A percentile compares a stretch with the other conserved stretches of the same genome.
Conservation (phyloP, 2,329 filamentous ascomycete genomes). For the Aspergillus piperis region DNA sequence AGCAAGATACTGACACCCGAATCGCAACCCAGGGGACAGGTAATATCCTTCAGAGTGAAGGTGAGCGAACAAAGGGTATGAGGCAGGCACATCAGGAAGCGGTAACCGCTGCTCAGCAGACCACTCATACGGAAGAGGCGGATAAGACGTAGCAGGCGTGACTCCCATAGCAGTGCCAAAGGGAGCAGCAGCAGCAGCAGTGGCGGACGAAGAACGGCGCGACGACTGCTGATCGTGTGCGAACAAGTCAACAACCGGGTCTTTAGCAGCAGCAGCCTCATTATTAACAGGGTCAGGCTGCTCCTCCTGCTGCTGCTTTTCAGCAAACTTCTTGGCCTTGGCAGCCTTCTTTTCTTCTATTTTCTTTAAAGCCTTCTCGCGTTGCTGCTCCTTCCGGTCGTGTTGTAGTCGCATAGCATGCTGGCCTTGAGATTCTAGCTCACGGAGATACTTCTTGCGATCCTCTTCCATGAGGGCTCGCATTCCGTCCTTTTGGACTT, state of each 20-base stretch:
- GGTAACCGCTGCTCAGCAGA: conserved; percentile 28
- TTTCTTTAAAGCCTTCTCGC: conserved; percentile 53
- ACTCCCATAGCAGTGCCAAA: conserved; percentile 36
- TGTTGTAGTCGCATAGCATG: conserved; percentile 50
- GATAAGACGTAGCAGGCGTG: conserved; percentile 54
- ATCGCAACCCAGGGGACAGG: conserved; percentile 87
- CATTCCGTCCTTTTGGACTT: conserved; percentile 68
- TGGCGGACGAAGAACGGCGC: conserved; percentile 12
- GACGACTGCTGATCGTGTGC: conserved; percentile 18
- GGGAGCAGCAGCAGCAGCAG: conserved; percentile 15
- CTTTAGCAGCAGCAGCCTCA: conserved; percentile 12
- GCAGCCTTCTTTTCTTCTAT: conserved; percentile 42
- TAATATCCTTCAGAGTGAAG: conserved; percentile 80
- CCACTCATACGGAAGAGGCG: conserved; percentile 43
- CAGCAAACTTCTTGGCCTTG: conserved; percentile 26
- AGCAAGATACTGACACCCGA: conserved; percentile 90
- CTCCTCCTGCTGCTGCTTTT: conserved; percentile 17
- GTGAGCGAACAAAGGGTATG: conserved; percentile 77
- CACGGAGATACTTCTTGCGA: conserved; percentile 62
- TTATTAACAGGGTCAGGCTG: conserved; percentile 3
- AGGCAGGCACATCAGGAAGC: conserved; percentile 45
- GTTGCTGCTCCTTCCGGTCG: conserved; percentile 52
- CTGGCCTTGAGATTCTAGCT: conserved; percentile 57
- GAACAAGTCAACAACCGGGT: conserved; percentile 29
- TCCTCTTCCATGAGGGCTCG: conserved; percentile 59